Evolutionary conservation across 2,329 filamentous ascomycete genomes (phyloP), one percentile per base, ranked within the genome.

Genomic region (Corinectria fuckeliana): DNA sequence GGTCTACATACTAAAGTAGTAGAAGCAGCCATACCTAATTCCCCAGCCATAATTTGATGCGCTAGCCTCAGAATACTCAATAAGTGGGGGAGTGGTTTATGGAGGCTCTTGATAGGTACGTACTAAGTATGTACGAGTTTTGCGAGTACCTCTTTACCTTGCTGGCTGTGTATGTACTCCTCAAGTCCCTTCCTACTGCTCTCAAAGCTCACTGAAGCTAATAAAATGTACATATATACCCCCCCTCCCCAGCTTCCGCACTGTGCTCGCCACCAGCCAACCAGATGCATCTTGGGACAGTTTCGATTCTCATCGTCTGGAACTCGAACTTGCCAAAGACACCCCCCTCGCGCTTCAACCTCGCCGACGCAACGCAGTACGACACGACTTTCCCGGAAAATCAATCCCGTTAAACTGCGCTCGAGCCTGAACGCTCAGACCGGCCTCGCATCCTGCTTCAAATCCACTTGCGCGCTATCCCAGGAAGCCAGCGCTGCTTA

Each of bases 241-340:
- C 62, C 58, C 18, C 44, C 3, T n/a, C 2, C 23, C 47, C 53
- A 54, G 62, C 53, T 50, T 50, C 42, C 44, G 30, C 41, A 34
- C 56, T 36, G 11, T 28, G 45, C 16, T 47, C 39, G 18, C 20
- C 52, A 18, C 53, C 47, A 65, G 48, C 62, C 63, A 64, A 54
- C 61, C 61, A 50, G 53, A 45, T 64, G 60, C 58, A 62, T 65
- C 62, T 63, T 45, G 54, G 52, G 25, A 60, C 44, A 58, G 65
- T 67, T 59, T 58, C 52, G 54, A 61, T 54, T 52, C 54, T 50
- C 39, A 34, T 64, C n/a, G 18, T 13, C 41, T 18, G 38, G 36
- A 41, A 57, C 52, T 59, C 47, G 60, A 60, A 66, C 64, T 63
- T 64, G 41, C 51, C 58, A 59, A 32, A 56, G 53, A 56, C 67